phyloP scores from a whole-genome alignment of 768 basidiomycete genomes.

The Cubamyces lactineus region DNA sequence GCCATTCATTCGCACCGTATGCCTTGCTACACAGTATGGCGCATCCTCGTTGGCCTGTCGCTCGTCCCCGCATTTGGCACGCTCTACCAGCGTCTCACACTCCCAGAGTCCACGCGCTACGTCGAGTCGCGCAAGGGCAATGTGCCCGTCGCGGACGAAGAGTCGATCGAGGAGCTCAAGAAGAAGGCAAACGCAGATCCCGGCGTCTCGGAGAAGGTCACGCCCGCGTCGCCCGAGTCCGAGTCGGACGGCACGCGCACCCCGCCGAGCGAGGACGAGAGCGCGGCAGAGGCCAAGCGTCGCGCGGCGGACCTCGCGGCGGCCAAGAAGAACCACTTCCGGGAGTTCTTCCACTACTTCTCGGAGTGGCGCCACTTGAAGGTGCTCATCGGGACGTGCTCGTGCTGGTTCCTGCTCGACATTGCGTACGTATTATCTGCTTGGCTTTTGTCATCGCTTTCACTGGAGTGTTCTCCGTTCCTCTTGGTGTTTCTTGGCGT shows the following conservation, averaged over 20 bases:
- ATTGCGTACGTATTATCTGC: constrained; percentile 51
- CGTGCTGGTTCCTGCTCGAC: constrained; percentile 78
- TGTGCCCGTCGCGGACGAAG: constrained; percentile 21
- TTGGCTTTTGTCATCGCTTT: too few species aligned
- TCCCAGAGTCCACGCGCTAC: constrained; percentile 68
- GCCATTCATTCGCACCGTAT: background rate
- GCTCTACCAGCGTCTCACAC: constrained; percentile 74
- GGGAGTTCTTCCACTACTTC: constrained; percentile 68
- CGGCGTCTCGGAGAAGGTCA: constrained; percentile 33
- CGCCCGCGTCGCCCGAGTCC: constrained; percentile 24
- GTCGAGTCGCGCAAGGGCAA: constrained; percentile 44
- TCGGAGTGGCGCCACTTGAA: constrained; percentile 73
- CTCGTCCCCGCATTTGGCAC: constrained; percentile 75
- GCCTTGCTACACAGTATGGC: constrained; percentile 53
- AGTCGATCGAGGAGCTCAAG: constrained; percentile 39
- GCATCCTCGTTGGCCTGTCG: constrained; percentile 74
- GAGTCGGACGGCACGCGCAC: constrained; percentile 17
- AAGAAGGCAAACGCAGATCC: constrained; percentile 31
- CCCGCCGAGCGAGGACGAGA: constrained; percentile 15
- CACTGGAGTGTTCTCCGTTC: too few species aligned
- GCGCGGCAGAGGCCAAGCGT: background rate
- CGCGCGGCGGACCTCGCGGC: constrained; percentile 27
- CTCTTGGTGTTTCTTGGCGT: background rate
- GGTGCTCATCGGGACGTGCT: constrained; percentile 65
- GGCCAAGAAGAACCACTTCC: constrained; percentile 54